Evolutionary conservation across 2,329 filamentous ascomycete genomes (phyloP).

Genomic region (Colletotrichum sp.): DNA sequence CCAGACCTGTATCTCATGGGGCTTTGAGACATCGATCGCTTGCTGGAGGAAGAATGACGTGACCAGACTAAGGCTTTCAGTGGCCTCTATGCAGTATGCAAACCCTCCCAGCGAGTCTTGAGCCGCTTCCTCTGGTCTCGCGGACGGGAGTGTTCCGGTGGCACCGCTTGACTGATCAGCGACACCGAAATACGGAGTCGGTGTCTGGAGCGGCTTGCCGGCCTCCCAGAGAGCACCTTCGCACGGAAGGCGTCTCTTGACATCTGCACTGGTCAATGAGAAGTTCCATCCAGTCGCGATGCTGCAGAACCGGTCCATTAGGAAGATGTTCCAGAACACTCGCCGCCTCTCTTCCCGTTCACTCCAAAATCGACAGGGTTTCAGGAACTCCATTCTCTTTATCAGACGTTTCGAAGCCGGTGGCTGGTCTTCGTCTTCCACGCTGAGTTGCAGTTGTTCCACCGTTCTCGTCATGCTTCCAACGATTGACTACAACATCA

Average conservation of each 20-base stretch:
- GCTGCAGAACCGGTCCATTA: conserved; percentile 44
- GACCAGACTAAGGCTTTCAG: conserved; percentile 45
- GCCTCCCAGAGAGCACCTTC: conserved; percentile 43
- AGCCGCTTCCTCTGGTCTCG: conserved; percentile 25
- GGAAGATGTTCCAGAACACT: conserved; percentile 46
- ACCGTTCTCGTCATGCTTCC: conserved; percentile 43
- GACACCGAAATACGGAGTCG: conserved; percentile 45
- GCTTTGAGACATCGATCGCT: conserved; percentile 37
- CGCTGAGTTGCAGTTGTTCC: conserved; percentile 40
- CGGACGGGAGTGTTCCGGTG: conserved; percentile 21
- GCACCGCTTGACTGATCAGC: conserved; percentile 31
- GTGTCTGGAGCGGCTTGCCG: conserved; percentile 36
- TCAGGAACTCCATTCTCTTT: conserved; percentile 38
- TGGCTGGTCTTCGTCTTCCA: conserved; percentile 34
- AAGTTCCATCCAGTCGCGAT: conserved; percentile 44
- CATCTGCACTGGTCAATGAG: conserved; percentile 38
- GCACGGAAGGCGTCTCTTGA: conserved; percentile 40
- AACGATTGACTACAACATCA: conserved; percentile 33
- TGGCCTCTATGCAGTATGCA: conserved; percentile 50
- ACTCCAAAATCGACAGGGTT: conserved; percentile 33
- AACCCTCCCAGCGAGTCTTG: conserved; percentile 40
- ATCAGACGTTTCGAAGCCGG: conserved; percentile 33
- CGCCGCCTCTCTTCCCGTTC: conserved; percentile 42
- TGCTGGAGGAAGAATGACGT: conserved; percentile 48
- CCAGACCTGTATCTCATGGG: conserved; percentile 43